Evolutionary conservation across 306 rosid species (phyloP).

Genomic region (Adenanthera pavonina): DNA sequence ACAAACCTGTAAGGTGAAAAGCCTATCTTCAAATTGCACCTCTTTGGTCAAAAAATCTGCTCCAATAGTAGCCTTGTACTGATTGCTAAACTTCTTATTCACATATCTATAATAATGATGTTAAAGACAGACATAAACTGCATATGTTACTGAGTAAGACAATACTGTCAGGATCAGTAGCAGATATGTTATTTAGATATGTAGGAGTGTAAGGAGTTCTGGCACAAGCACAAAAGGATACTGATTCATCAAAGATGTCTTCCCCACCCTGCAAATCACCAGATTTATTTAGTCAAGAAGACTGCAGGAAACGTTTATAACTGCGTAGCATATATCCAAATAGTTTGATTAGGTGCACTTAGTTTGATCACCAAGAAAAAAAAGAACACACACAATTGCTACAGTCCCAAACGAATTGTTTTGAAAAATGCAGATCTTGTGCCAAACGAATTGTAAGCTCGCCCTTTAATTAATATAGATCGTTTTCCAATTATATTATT

Average conservation of each 20-base stretch:
- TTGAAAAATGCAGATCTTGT: slow-evolving; percentile 1
- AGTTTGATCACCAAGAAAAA: slow-evolving; percentile 20
- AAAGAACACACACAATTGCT: not conserved
- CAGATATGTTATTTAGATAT: not conserved
- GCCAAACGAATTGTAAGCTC: not conserved
- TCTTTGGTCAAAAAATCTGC: slow-evolving; percentile 96
- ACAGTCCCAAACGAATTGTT: not conserved
- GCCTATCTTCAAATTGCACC: slow-evolving; percentile 98
- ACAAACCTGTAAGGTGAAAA: slow-evolving; percentile 93
- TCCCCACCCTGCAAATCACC: slow-evolving; percentile 89
- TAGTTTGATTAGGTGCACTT: slow-evolving; percentile 2
- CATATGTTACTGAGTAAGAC: slow-evolving; percentile 2
- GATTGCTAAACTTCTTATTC: slow-evolving; percentile 97
- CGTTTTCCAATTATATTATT: not conserved
- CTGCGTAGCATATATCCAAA: not conserved
- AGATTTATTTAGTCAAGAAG: slow-evolving; percentile 11
- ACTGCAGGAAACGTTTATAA: not conserved
- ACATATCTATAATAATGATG: slow-evolving; percentile 73
- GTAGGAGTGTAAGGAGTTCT: slow-evolving; percentile 1
- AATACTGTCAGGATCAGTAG: not conserved
- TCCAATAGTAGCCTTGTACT: slow-evolving; percentile 98
- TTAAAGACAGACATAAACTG: slow-evolving; percentile 43
- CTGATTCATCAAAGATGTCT: slow-evolving; percentile 99
- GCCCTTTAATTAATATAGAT: not conserved
- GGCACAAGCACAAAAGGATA: slow-evolving; percentile 61